Base-by-base conservation (phyloP, 164 flowering plant genomes). In the Chimonanthus praecox region DNA sequence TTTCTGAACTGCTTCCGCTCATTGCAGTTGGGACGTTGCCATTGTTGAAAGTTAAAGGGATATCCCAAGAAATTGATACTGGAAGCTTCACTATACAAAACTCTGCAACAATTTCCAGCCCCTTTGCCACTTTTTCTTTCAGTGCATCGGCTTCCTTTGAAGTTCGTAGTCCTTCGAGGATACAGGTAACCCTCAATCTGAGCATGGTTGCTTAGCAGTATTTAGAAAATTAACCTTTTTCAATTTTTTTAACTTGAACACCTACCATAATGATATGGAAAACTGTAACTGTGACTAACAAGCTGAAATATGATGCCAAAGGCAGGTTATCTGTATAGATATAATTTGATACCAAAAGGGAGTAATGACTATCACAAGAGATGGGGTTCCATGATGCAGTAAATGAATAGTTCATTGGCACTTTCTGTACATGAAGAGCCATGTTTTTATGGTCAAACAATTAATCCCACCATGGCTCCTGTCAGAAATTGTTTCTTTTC, bases 1-100 rank as follows among this genome's bases (percentile, higher is more conserved):
- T 85, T 82, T 95, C 99, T 18, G 99, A 95, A 87, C 85, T 95
- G 71, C 78, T 93, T 86, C 99, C 99, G 64, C 94, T 95, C 71
- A 81, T 95, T 71, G 99, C 98, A 68, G 84, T 79, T 13, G 94
- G 97, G 46, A 69, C 82, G 49, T 77, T 78, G 43, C 98, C 99
- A 5, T 79, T 88, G 72, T 67, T 95, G 80, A 90, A 92, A 76
- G 89, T 95, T 72, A 79, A 90, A 63, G 80, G 71, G 73, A 95
- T 95, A 72, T 46, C 76, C 77, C 99, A 95, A 82, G 66, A 72
- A n/a, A 86, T 93, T 72, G 85, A 93, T 71, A 79, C 88, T 54
- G 81, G 79, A 73, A 85, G 68, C 72, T 78, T 78, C 63, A 86
- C 88, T 68, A 86, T 93, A 69, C 86, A 82, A 47, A 95, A 95